Percentiles rank a stretch among this genome's conserved stretches.
Evolutionary conservation across 1,284 basidiomycete genomes (phyloP).

Genomic region (Cutaneotrichosporon sp.): DNA sequence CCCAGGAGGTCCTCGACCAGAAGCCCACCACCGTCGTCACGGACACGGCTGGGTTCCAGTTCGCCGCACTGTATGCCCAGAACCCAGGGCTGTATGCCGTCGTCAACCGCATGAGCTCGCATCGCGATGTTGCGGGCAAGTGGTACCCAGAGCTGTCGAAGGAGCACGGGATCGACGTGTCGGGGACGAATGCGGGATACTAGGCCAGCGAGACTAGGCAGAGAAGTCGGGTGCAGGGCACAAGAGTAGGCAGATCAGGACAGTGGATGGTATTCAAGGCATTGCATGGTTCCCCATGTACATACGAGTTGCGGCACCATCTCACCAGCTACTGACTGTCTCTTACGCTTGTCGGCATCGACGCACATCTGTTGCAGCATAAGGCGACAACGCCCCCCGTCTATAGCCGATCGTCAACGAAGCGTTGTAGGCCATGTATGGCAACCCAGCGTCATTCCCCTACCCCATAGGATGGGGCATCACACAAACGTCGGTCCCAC

Average conservation of each 20-base stretch:
- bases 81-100: conserved; percentile 22
- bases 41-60: conserved; percentile 28
- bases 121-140: conserved; percentile 26
- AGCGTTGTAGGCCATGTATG: conserved; percentile 19
- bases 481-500: conserved; percentile 30
- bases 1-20: conserved; percentile 19
- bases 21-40: conserved; percentile 23
- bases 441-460: conserved; percentile 18
- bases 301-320: background rate
- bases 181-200: conserved; percentile 14
- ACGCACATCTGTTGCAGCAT: background rate
- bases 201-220: conserved; percentile 7
- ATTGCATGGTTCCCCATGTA: too few species aligned
- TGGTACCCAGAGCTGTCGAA: conserved; percentile 22
- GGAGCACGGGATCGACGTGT: conserved; percentile 22
- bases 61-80: conserved; percentile 21
- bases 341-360: background rate
- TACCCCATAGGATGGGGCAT: conserved; percentile 12
- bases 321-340: background rate
- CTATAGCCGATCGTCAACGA: conserved; percentile 25
- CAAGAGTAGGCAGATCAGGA: too few species aligned
- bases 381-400: conserved; percentile 22
- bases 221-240: too few species aligned
- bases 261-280: too few species aligned
- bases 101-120: conserved; percentile 23